These are phyloP conservation scores for Acarospora socialis DNA, from an alignment of 2,329 filamentous ascomycete genomes.

Conservation along the genomic window DNA sequence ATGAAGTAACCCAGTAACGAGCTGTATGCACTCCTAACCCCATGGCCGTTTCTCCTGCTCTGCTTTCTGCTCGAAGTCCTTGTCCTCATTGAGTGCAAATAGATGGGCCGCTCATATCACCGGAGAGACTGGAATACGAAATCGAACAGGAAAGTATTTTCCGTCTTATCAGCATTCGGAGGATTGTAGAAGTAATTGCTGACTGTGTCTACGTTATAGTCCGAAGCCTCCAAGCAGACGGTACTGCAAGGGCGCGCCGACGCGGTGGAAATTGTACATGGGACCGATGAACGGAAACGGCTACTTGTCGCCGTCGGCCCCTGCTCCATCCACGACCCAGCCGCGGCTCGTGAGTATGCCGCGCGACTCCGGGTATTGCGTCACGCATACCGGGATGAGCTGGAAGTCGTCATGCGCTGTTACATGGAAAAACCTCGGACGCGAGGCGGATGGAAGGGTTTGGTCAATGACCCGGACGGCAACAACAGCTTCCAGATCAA, in stretches of 20 bases:
- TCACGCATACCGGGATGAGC: constrained; percentile 64
- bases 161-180: too few species aligned
- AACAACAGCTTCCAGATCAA: constrained; percentile 98
- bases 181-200: too few species aligned
- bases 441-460: constrained; percentile 95
- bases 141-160: too few species aligned
- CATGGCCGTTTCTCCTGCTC: too few species aligned
- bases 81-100: too few species aligned
- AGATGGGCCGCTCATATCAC: too few species aligned
- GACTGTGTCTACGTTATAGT: too few species aligned
- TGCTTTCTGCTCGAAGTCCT: too few species aligned
- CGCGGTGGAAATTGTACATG: constrained; percentile 61
- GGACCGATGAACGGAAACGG: constrained; percentile 55
- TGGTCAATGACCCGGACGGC: constrained; percentile 98
- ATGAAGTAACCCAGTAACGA: too few species aligned
- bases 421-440: constrained; percentile 98
- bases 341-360: constrained; percentile 77
- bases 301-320: constrained; percentile 90
- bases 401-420: constrained; percentile 91
- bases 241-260: constrained; percentile 35
- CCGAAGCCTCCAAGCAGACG: constrained; percentile 25
- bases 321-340: constrained; percentile 94
- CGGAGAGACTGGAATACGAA: too few species aligned
- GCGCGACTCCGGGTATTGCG: constrained; percentile 61
- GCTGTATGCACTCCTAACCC: too few species aligned